Conservation (phyloP, 2,329 filamentous ascomycete genomes). For the Chrysoporthe austroafricana region DNA sequence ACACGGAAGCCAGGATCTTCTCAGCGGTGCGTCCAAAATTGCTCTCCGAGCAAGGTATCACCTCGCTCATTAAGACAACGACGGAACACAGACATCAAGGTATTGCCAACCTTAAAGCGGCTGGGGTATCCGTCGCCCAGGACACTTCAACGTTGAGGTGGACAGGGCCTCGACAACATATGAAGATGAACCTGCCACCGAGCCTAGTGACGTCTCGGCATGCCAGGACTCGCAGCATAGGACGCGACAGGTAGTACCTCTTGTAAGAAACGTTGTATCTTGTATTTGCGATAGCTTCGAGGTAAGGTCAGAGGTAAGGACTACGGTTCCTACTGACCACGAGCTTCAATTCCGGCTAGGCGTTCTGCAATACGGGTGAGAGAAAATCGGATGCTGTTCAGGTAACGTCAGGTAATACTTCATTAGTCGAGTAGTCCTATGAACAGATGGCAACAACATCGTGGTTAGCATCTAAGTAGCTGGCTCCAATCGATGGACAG, state of each 20-base stretch:
- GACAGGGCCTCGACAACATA: conserved; percentile 7
- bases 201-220: background rate
- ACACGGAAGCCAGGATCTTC: conserved; percentile 21
- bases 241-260: conserved; percentile 28
- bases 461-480: conserved; percentile 2
- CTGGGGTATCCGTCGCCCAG: background rate
- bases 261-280: conserved; percentile 24
- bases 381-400: background rate
- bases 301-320: conserved; percentile 40
- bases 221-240: conserved; percentile 17
- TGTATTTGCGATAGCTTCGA: conserved; percentile 26
- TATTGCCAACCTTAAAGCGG: conserved; percentile 1
- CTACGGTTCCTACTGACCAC: conserved; percentile 35
- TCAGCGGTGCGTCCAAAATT: background rate
- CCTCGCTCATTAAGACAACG: too few species aligned
- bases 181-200: background rate
- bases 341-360: conserved; percentile 20
- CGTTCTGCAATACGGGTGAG: background rate
- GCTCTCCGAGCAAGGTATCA: conserved; percentile 17
- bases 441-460: background rate
- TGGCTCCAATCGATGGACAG: conserved; percentile 1
- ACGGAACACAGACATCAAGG: conserved; percentile 5
- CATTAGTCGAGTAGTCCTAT: background rate
- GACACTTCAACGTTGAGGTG: background rate
- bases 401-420: background rate